Evolutionary conservation across 768 basidiomycete genomes (phyloP).

Genomic region (Rhizopogon salebrosus): DNA sequence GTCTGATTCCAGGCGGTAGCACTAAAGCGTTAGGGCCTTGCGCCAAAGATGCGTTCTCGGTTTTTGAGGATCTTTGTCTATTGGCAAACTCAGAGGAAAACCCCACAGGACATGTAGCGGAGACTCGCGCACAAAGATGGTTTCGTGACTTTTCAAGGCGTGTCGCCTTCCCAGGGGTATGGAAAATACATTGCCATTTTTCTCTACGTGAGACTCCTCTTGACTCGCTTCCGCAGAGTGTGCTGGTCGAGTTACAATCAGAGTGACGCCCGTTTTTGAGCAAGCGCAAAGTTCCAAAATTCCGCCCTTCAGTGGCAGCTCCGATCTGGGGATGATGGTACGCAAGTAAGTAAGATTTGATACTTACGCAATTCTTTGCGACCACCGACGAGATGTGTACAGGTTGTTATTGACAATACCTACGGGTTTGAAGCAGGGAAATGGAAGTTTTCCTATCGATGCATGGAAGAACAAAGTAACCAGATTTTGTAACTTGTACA

Average conservation of each 20-base stretch:
- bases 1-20: conserved; percentile 66
- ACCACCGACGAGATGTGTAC: not conserved
- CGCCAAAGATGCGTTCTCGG: conserved; percentile 76
- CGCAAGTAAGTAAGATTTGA: not conserved
- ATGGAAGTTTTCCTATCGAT: not conserved
- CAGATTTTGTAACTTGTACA: no score
- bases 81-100: conserved; percentile 77
- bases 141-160: not conserved
- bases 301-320: not conserved
- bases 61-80: conserved; percentile 91
- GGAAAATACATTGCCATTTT: not conserved
- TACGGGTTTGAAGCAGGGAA: not conserved
- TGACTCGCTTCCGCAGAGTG: not conserved
- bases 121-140: no score
- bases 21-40: conserved; percentile 64
- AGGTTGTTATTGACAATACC: not conserved
- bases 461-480: no score
- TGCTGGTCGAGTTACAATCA: not conserved
- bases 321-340: not conserved
- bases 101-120: conserved; percentile 37
- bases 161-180: not conserved
- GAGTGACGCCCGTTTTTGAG: not conserved
- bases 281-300: accelerated
- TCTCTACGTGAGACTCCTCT: not conserved
- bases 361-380: not conserved